Base-by-base conservation (phyloP, 352 stramenopile species). In the Globisporangium mamillatum region DNA sequence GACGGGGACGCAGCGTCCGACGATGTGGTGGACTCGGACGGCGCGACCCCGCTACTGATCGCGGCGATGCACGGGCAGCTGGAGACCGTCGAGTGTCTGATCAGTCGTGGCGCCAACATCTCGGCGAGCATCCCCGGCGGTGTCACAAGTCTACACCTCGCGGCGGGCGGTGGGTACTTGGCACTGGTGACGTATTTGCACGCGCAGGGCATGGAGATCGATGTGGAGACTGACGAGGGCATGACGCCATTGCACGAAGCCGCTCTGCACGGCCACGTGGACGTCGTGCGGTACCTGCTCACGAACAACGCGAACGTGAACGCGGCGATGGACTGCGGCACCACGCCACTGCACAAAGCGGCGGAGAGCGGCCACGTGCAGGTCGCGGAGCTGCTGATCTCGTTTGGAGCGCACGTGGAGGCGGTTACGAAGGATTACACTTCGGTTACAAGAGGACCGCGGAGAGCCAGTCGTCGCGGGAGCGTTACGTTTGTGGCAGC, bases 41-140 rank as follows among this genome's bases (percentile, higher is more conserved):
- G 81, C 34, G 76, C 79, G 32, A 87, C 79, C 16, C 79, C 79
- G 52, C 66, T 90, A 60, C 81, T 87, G 62, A 75, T 90, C 65
- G 81, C 81, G 29, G 76, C 73, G 54, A 81, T 84, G 67, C 78
- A 90, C 68, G 82, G 80, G 16, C 82, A 91, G 66, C 67, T 87
- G 27, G 78, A 89, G 68, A 85, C 79, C 27, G 75, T 89, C 50
- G 74, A 78, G 59, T 68, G 82, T 63, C 68, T 91, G 29, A 34
- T 85, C 27, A 53, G 71, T 56, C 75, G 77, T 18, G 78, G 78
- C 1, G 82, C 81, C 14, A 77, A 82, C 70, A 54, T 84, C 27
- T 65, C 74, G 10, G 81, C 78, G 38, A 76, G 68, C 12, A 71
- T 88, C 32, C 79, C 79, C 1, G 77, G 78, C 22, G 76, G 76